These are phyloP conservation scores for Ambrosia trifida DNA, from an alignment of 129 eudicot species.

Conservation along the genomic window DNA sequence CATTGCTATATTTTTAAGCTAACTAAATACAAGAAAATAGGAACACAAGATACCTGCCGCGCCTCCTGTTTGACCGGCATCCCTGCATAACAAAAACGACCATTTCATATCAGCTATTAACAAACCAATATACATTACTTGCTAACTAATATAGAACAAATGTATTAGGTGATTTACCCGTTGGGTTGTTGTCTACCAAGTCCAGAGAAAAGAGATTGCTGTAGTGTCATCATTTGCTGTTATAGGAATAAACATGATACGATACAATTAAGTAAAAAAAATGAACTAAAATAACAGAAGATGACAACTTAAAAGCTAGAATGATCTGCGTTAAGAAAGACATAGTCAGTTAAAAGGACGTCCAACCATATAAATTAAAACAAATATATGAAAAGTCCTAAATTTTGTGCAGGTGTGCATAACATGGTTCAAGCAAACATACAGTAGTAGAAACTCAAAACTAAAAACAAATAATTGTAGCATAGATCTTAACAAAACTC, in stretches of 20 bases:
- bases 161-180: slow-evolving; percentile 40
- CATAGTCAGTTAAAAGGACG: not conserved
- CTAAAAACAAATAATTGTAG: not conserved
- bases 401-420: slow-evolving; percentile 1
- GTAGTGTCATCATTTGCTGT: slow-evolving; percentile 58
- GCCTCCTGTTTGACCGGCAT: slow-evolving; percentile 42
- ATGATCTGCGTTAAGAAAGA: not conserved
- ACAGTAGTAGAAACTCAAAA: not conserved
- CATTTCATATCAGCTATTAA: slow-evolving; percentile 5
- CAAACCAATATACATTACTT: not conserved
- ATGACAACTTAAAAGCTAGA: not conserved
- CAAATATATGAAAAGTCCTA: not conserved
- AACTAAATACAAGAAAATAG: not conserved
- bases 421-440: slow-evolving; percentile 7
- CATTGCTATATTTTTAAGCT: not conserved
- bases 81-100: slow-evolving; percentile 40
- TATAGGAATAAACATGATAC: slow-evolving; percentile 12
- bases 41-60: slow-evolving; percentile 41
- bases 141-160: not conserved
- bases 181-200: slow-evolving; percentile 48
- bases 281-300: not conserved
- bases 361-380: not conserved
- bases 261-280: not conserved
- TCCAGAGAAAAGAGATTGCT: slow-evolving; percentile 49
- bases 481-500: not conserved